Evolutionary conservation across 768 basidiomycete species (phyloP).

Genomic region (Russula dissimulans): DNA sequence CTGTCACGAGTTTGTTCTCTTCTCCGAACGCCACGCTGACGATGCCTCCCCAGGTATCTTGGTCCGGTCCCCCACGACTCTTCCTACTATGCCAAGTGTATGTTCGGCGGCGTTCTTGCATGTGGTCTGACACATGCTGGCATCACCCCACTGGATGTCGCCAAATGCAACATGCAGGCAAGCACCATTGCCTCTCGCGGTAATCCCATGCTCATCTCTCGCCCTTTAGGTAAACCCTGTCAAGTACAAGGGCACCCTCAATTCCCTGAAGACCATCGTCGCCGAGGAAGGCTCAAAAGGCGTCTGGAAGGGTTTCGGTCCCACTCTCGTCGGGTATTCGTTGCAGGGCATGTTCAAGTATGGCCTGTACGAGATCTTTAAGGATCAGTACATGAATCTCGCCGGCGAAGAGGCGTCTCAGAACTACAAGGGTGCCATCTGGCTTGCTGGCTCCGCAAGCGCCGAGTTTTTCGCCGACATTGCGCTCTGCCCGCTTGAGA

Average conservation of each 20-base stretch:
- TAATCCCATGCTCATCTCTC: background rate
- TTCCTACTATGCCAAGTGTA: constrained; percentile 74
- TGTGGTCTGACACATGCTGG: constrained; percentile 86
- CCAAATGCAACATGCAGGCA: constrained; percentile 90
- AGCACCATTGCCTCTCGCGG: constrained; percentile 15
- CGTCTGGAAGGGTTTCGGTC: constrained; percentile 92
- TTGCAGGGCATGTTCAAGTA: constrained; percentile 98
- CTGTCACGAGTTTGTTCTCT: constrained; percentile 9
- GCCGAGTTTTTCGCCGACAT: constrained; percentile 95
- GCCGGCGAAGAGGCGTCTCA: constrained; percentile 73
- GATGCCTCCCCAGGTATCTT: constrained; percentile 35
- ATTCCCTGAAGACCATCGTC: constrained; percentile 53
- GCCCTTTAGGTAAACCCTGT: constrained; percentile 54
- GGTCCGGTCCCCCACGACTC: constrained; percentile 71
- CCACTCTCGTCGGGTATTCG: constrained; percentile 89
- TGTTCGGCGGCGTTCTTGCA: constrained; percentile 81
- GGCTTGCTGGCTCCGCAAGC: constrained; percentile 89
- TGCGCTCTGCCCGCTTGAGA: constrained; percentile 91
- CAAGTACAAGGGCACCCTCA: constrained; percentile 63
- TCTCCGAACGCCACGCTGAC: background rate
- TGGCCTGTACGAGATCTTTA: constrained; percentile 96
- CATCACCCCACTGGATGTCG: constrained; percentile 80
- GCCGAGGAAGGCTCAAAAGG: constrained; percentile 77
- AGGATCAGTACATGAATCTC: constrained; percentile 83
- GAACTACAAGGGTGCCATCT: constrained; percentile 84